Percentiles rank a stretch among this genome's conserved stretches.
phyloP scores from a whole-genome alignment of 2,329 filamentous ascomycete genomes.

The Triangularia verruculosa region DNA sequence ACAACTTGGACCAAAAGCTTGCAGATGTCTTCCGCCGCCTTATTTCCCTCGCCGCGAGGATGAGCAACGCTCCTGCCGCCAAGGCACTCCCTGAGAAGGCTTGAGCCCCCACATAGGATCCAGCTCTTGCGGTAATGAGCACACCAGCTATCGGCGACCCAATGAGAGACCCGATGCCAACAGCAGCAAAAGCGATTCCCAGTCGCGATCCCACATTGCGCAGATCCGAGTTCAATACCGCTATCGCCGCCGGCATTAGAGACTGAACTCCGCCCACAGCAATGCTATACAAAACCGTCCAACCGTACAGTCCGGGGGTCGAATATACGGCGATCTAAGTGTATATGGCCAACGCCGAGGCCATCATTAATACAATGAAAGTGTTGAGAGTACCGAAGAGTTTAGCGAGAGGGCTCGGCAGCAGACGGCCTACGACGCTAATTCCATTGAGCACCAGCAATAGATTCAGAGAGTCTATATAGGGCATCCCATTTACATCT shows the following conservation, averaged over 20 bases:
- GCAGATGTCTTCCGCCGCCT: not conserved
- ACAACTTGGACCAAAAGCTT: not conserved
- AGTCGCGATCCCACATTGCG: not conserved
- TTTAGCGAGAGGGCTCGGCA: slow-evolving; percentile 34
- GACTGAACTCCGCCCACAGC: not conserved
- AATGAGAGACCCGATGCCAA: not conserved
- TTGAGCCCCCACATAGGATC: not conserved
- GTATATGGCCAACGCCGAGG: not conserved
- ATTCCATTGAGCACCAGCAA: slow-evolving; percentile 38
- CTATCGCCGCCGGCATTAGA: not conserved
- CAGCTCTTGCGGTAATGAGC: not conserved
- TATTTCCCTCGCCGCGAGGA: not conserved
- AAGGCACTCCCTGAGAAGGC: not conserved
- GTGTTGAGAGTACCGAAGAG: slow-evolving; percentile 36
- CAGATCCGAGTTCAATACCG: not conserved
- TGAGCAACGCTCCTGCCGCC: not conserved
- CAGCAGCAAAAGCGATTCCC: not conserved
- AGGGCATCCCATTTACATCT: slow-evolving; percentile 27
- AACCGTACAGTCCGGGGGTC: not conserved
- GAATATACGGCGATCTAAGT: not conserved
- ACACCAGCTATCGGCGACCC: not conserved
- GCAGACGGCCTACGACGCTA: slow-evolving; percentile 34
- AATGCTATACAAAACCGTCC: not conserved
- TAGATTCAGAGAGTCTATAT: slow-evolving; percentile 30
- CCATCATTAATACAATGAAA: slow-evolving; percentile 14